Percentiles rank a stretch among this genome's conserved stretches.
phyloP scores from a whole-genome alignment of 148 eudicot species.

The Heliamphora exappendiculata region DNA sequence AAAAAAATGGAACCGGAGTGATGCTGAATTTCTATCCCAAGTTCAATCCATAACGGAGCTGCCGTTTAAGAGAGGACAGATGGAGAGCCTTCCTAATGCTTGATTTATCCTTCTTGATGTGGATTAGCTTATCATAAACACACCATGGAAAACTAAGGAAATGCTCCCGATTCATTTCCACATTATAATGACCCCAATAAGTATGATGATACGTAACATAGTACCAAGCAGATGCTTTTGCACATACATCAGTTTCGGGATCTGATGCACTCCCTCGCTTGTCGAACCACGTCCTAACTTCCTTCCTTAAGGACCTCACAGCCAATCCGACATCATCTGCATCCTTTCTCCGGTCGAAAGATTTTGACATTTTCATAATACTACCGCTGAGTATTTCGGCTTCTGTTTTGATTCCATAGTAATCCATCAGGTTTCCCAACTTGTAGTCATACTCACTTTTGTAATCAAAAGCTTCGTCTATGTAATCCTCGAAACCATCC shows the following conservation, averaged over 20 bases:
- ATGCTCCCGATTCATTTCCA: constrained; percentile 24
- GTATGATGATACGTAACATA: constrained; percentile 31
- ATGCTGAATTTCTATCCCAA: neutral
- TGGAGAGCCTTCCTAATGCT: neutral
- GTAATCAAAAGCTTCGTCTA: constrained; percentile 31
- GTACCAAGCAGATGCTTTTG: constrained; percentile 36
- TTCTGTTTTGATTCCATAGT: constrained; percentile 45
- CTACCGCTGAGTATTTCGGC: constrained; percentile 43
- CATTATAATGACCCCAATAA: constrained; percentile 32
- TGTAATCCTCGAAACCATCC: constrained; percentile 33
- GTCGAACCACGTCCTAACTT: constrained; percentile 29
- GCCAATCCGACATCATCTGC: constrained; percentile 28
- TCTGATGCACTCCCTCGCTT: neutral
- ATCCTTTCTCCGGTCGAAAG: constrained; percentile 32
- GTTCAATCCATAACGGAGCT: neutral
- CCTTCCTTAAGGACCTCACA: constrained; percentile 33
- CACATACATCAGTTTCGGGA: neutral
- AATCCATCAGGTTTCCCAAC: constrained; percentile 40
- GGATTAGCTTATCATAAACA: constrained; percentile 30
- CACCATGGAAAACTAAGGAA: constrained; percentile 47
- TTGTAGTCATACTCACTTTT: constrained; percentile 34
- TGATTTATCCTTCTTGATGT: constrained; percentile 23
- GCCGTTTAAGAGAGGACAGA: neutral
- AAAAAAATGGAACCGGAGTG: neutral
- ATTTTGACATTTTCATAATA: constrained; percentile 38